A percentile compares a stretch with the other conserved stretches of the same genome.
Conservation (phyloP, 1,139 yeast genomes). For the Zygoascus sp. region DNA sequence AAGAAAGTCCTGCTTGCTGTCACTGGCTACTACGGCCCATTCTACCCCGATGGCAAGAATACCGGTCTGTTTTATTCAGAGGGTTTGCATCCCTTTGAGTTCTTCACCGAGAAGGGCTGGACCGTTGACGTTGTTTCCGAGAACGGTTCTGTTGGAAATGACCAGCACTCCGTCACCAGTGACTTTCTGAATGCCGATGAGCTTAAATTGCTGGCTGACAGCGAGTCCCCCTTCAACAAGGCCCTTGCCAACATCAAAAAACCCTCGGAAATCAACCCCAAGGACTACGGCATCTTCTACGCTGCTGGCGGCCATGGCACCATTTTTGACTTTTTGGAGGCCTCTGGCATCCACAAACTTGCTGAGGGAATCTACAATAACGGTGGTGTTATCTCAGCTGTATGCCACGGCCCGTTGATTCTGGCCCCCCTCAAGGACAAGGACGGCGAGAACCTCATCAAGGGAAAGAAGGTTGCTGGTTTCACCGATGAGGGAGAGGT, state of each 20-base stretch:
- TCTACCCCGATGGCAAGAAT: conserved; percentile 51
- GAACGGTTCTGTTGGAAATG: conserved; percentile 51
- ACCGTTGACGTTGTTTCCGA: conserved; percentile 56
- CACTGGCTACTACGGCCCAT: conserved; percentile 46
- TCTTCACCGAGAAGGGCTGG: conserved; percentile 44
- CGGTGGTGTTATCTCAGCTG: conserved; percentile 57
- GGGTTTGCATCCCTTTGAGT: conserved; percentile 54
- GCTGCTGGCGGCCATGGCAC: conserved; percentile 67
- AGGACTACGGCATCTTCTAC: conserved; percentile 50
- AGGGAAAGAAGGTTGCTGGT: conserved; percentile 56
- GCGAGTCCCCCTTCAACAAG: conserved; percentile 39
- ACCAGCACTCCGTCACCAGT: conserved; percentile 46
- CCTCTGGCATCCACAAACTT: conserved; percentile 43
- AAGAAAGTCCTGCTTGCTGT: conserved; percentile 48
- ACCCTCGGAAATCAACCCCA: conserved; percentile 31
- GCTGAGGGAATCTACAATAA: conserved; percentile 46
- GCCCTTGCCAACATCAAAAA: conserved; percentile 31
- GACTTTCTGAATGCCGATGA: conserved; percentile 46
- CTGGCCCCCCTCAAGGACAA: conserved; percentile 45
- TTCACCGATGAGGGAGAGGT: conserved; percentile 56
- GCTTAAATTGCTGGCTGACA: conserved; percentile 38
- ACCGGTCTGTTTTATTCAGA: conserved; percentile 57
- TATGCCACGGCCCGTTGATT: conserved; percentile 63
- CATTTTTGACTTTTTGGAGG: conserved; percentile 53
- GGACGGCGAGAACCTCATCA: conserved; percentile 44